These are phyloP conservation scores for Rutidosis leptorrhynchoides DNA, from an alignment of 129 eudicot genomes.

Conservation along the genomic window DNA sequence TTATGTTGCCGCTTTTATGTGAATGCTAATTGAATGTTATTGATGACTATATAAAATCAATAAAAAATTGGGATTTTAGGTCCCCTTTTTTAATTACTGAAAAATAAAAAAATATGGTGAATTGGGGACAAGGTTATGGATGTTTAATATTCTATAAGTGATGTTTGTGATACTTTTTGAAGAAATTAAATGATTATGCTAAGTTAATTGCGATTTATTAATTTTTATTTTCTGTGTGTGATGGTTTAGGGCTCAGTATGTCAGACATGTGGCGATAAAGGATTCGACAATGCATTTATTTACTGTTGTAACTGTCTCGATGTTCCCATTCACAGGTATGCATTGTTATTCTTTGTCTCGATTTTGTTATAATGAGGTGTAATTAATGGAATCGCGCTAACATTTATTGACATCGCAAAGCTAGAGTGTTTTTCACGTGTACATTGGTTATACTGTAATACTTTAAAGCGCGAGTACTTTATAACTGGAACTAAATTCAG, in stretches of 20 bases:
- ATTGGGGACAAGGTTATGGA: too few species aligned
- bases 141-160: too few species aligned
- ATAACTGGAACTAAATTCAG: not conserved
- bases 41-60: too few species aligned
- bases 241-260: conserved; percentile 40
- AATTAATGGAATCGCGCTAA: not conserved
- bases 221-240: not conserved
- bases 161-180: too few species aligned
- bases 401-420: not conserved
- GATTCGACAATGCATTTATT: conserved; percentile 40
- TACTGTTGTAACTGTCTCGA: conserved; percentile 44
- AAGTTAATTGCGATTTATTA: not conserved
- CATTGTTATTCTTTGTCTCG: not conserved
- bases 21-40: too few species aligned
- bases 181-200: not conserved
- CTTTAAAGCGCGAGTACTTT: too few species aligned
- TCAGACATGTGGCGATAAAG: conserved; percentile 49
- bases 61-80: too few species aligned
- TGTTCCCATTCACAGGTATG: conserved; percentile 48
- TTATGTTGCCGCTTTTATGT: too few species aligned
- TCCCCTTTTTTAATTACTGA: too few species aligned
- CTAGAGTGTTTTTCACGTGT: not conserved
- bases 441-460: not conserved
- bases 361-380: not conserved
- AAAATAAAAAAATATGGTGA: too few species aligned